Conservation (phyloP, 441 rosid genomes). For the Daphne laureola region DNA sequence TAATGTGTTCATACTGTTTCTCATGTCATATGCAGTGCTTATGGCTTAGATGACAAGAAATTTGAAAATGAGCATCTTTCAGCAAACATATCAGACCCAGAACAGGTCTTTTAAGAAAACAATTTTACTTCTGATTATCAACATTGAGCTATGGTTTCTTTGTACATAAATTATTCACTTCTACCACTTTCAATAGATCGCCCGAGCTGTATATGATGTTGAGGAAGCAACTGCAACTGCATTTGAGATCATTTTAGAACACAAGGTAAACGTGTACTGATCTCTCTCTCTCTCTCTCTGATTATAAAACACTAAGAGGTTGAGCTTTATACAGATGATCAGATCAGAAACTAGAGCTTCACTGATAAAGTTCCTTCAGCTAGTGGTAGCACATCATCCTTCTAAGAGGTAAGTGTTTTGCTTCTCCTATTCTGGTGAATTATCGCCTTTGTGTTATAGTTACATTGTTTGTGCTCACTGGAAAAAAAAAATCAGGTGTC, state of each 20-base stretch:
- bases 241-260: conserved; percentile 64
- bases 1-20: conserved; percentile 12
- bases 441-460: conserved; percentile 18
- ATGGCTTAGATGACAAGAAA: conserved; percentile 68
- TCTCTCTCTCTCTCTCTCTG: conserved; percentile 1
- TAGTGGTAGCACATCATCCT: conserved; percentile 85
- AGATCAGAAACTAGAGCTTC: conserved; percentile 71
- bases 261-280: conserved; percentile 42
- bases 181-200: conserved; percentile 41
- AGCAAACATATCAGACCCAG: conserved; percentile 59
- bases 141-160: conserved; percentile 1
- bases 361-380: conserved; percentile 74
- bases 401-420: conserved; percentile 56
- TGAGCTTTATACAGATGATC: conserved; percentile 50
- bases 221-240: conserved; percentile 85
- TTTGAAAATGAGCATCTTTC: conserved; percentile 62
- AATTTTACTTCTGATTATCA: conserved; percentile 13
- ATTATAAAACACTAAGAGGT: conserved; percentile 13
- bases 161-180: conserved; percentile 15
- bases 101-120: conserved; percentile 41
- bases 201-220: conserved; percentile 80
- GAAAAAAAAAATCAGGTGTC: conserved; percentile 54
- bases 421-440: conserved; percentile 6
- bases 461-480: conserved; percentile 23
- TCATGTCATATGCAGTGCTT: conserved; percentile 49